These are phyloP conservation scores for Colletotrichum musicola DNA, from an alignment of 2,329 filamentous ascomycete genomes.

Conservation along the genomic window DNA sequence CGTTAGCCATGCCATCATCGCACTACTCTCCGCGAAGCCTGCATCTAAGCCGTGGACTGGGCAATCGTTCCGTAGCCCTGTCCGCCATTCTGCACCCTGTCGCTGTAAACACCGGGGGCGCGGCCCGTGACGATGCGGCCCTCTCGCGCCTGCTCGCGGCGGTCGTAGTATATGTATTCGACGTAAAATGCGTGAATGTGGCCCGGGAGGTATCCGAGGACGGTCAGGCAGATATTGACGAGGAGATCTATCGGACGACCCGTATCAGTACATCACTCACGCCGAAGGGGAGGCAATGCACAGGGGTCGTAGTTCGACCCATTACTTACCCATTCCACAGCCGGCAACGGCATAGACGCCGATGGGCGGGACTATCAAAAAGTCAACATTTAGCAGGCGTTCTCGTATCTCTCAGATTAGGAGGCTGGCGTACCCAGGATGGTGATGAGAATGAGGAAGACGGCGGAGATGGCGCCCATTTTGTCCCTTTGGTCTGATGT, in stretches of 20 bases:
- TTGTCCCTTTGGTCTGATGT: conserved; percentile 43
- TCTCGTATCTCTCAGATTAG: too few species aligned
- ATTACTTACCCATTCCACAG: conserved; percentile 65
- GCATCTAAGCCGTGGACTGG: conserved; percentile 26
- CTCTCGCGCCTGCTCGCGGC: conserved; percentile 71
- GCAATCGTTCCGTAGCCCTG: conserved; percentile 69
- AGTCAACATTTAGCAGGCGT: conserved; percentile 40
- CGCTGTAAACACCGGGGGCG: conserved; percentile 79
- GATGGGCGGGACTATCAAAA: conserved; percentile 70
- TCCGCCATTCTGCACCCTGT: conserved; percentile 76
- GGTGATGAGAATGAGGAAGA: conserved; percentile 65
- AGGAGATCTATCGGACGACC: conserved; percentile 63
- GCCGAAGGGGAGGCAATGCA: background rate
- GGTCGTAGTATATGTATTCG: conserved; percentile 86
- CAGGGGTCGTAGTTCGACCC: background rate
- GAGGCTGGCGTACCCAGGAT: conserved; percentile 59
- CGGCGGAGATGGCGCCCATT: conserved; percentile 63
- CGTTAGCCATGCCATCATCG: background rate
- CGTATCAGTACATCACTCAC: conserved; percentile 7
- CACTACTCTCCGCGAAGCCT: background rate
- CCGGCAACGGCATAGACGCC: conserved; percentile 75
- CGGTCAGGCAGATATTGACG: conserved; percentile 75
- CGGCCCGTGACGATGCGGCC: conserved; percentile 66
- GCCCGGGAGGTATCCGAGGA: conserved; percentile 81
- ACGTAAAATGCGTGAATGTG: conserved; percentile 86